A percentile compares a stretch with the other conserved stretches of the same genome.
These are phyloP conservation scores for Rostrohypoxylon terebratum DNA, from an alignment of 495 filamentous ascomycete species.

Conservation along the genomic window DNA sequence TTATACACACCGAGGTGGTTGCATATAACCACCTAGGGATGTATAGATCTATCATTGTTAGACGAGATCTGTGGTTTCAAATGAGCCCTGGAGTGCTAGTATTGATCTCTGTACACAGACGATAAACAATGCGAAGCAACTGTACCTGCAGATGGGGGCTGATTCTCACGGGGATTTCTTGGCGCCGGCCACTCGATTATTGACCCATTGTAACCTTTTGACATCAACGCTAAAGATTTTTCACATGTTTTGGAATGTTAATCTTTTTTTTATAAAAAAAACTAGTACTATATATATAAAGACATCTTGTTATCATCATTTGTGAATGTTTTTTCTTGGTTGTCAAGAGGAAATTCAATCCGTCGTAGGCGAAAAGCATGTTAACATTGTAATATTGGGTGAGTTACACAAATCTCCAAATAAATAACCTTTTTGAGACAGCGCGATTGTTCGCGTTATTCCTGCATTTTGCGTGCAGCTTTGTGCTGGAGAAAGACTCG, in stretches of 20 bases:
- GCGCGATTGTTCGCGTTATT: constrained; percentile 30
- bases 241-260: constrained; percentile 25
- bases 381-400: background rate
- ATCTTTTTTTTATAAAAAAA: background rate
- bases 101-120: constrained; percentile 10
- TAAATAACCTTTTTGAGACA: constrained; percentile 36
- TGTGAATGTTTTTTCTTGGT: background rate
- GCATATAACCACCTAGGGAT: background rate
- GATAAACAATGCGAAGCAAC: constrained; percentile 7
- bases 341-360: background rate
- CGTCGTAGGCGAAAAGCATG: background rate
- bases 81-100: background rate
- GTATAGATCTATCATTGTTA: background rate
- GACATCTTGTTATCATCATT: background rate
- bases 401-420: constrained; percentile 6
- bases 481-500: constrained; percentile 11
- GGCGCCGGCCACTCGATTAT: constrained; percentile 12
- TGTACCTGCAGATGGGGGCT: constrained; percentile 37
- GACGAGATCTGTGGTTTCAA: background rate
- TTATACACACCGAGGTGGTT: background rate
- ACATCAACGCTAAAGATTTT: constrained; percentile 8
- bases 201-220: constrained; percentile 28
- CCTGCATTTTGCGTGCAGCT: background rate
- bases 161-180: constrained; percentile 26
- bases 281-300: background rate